These are phyloP conservation scores for Pseudogymnoascus sp. DNA, from an alignment of 2,329 filamentous ascomycete species.

Conservation along the genomic window DNA sequence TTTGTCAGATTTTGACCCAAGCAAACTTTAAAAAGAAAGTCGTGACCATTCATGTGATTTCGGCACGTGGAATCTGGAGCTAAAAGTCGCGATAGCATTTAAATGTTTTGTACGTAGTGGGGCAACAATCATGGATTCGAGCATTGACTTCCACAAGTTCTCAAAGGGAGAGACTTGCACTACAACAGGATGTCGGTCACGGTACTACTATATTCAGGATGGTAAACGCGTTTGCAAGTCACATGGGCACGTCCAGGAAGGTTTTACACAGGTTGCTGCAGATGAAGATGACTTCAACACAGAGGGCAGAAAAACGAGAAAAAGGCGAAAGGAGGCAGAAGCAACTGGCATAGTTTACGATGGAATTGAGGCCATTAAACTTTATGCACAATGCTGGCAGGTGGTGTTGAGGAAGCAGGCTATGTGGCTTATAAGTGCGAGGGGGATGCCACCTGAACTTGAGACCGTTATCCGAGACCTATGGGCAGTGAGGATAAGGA, in stretches of 20 bases:
- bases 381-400: slow-evolving; percentile 81
- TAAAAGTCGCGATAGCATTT: background rate
- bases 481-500: slow-evolving; percentile 56
- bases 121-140: slow-evolving; percentile 23
- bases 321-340: slow-evolving; percentile 50
- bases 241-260: slow-evolving; percentile 57
- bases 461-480: slow-evolving; percentile 76
- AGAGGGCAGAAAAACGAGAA: slow-evolving; percentile 47
- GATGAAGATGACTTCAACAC: slow-evolving; percentile 65
- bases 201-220: slow-evolving; percentile 51
- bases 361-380: slow-evolving; percentile 63
- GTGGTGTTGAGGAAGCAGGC: slow-evolving; percentile 77
- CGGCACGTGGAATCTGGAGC: background rate
- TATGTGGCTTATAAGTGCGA: slow-evolving; percentile 51
- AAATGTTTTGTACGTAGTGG: background rate
- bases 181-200: slow-evolving; percentile 54
- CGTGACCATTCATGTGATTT: background rate
- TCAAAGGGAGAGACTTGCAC: slow-evolving; percentile 42
- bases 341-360: slow-evolving; percentile 50
- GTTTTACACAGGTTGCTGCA: slow-evolving; percentile 38
- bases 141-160: slow-evolving; percentile 31
- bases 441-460: slow-evolving; percentile 62
- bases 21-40: background rate
- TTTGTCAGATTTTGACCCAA: background rate
- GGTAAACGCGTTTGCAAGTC: slow-evolving; percentile 56